These are phyloP conservation scores for Metschnikowia dekortorum DNA, from an alignment of 805 yeast species.

Conservation along the genomic window DNA sequence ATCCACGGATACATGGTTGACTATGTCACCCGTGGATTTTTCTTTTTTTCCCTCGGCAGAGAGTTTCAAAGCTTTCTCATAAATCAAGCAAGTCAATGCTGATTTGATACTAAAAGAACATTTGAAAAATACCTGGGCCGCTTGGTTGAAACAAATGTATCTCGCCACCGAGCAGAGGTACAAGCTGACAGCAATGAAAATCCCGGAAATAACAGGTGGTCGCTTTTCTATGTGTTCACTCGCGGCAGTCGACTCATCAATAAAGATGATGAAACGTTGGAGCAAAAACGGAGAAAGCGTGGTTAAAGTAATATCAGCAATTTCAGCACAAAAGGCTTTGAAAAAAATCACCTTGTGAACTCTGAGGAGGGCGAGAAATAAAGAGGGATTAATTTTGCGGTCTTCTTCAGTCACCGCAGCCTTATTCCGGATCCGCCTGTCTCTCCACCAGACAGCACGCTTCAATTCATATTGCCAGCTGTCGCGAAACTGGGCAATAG, in stretches of 20 bases:
- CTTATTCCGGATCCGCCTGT: conserved; percentile 9
- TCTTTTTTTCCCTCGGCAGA: conserved; percentile 60
- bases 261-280: conserved; percentile 25
- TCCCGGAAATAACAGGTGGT: conserved; percentile 49
- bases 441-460: conserved; percentile 18
- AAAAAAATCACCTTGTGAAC: conserved; percentile 10
- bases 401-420: conserved; percentile 10
- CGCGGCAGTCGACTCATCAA: conserved; percentile 11
- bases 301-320: conserved; percentile 20
- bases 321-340: conserved; percentile 15
- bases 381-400: conserved; percentile 18
- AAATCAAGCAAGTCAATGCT: conserved; percentile 62
- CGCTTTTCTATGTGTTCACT: background rate
- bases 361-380: conserved; percentile 16
- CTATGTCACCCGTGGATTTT: conserved; percentile 71
- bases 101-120: conserved; percentile 26
- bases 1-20: conserved; percentile 77
- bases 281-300: conserved; percentile 29
- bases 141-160: conserved; percentile 19
- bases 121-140: conserved; percentile 13
- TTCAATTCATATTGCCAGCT: conserved; percentile 17
- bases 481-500: conserved; percentile 15
- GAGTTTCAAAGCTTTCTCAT: conserved; percentile 64
- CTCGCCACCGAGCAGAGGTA: conserved; percentile 22
- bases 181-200: conserved; percentile 80